Evolutionary conservation across 1,284 basidiomycete genomes (phyloP), one percentile per base, ranked within the genome.

Genomic region (Anthracocystis walkeri): DNA sequence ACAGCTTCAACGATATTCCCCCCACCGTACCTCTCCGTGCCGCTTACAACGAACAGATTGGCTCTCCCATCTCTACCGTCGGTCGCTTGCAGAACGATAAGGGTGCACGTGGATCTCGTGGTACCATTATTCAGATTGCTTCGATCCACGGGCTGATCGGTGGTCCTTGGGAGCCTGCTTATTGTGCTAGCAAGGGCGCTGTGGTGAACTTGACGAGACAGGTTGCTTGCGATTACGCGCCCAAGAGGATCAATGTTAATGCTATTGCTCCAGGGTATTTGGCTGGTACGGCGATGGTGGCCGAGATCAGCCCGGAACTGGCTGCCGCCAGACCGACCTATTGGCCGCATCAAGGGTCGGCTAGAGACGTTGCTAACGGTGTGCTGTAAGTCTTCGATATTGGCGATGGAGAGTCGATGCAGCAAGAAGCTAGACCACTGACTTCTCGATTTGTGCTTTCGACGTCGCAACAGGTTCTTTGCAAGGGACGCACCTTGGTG

Each of bases 121-220:
- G 75, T 1, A 62, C 50, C 18, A 77, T 77, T 40, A 62, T 77
- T 44, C 71, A 77, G 38, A 77, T 77, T 18, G 75, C 70, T 7
- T 65, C 62, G 12, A 57, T 77, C n/a, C 75, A 77, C 41, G 75
- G 71, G 1, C 40, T 77, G 23, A 75, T 77, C 49, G 75, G 75
- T 20, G 75, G 75, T 1, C 75, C 75, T 0, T 63, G 61, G 10
- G 75, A 77, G 46, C 65, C 75, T 1, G 75, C 75, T 0, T 77
- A 77, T 48, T 72, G 71, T 38, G 75, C 75, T 2, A 57, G 41
- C 23, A 75, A 74, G 40, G 71, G 66, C 7, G 75, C 75, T 1
- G 70, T 77, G 8, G 54, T 77, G 29, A 77, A 77, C 41, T 33
- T 77, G 6, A 77, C 69, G 1, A 45, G 75, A 1, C 71, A 77